Base-by-base conservation (phyloP, 306 rosid genomes). In the Cicer pinnatifidum region DNA sequence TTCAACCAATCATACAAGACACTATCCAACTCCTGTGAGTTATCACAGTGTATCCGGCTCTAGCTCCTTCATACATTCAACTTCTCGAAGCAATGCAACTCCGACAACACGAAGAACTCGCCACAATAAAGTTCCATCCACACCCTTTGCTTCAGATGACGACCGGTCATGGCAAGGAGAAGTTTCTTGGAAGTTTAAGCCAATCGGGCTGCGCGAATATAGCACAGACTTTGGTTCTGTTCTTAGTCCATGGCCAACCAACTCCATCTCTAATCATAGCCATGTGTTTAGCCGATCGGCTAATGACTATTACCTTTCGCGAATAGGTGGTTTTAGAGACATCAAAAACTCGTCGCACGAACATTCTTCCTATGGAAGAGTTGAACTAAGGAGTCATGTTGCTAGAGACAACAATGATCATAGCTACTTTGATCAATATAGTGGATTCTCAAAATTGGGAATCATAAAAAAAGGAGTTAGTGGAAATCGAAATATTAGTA, bases 101-200 rank as follows among this genome's bases (percentile, higher is more conserved):
- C 39, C 83, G 3, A 74, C 74, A 58, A 46, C 75, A 3, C 39
- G 82, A 67, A 68, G 69, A 79, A 52, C 70, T 53, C 71, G 69
- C 8, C 80, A 35, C 53, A 79, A 8, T 63, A 51, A 68, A 13
- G 37, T 81, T 45, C 98, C 94, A 3, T 11, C 84, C 2, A 82
- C 93, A 5, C 91, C 97, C 12, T 88, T 91, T 38, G 91, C 92
- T 5, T 59, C 96, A 7, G 92, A 93, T 28, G 71, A 82, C 2
- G 94, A 89, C 33, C 75, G n/a, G 62, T 91, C 97, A 15, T 89
- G 96, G 98, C 87, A 85, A 67, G 81, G 78, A 7, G 94, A 89
- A 80, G 77, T 93, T 72, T 93, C 96, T 3, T 93, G 98, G 97
- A 89, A 89, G 48, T 85, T 88, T 43, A 84, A 86, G 84, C 84